Base-by-base conservation (phyloP, 2,329 filamentous ascomycete species). In the Aspergillus sp. region DNA sequence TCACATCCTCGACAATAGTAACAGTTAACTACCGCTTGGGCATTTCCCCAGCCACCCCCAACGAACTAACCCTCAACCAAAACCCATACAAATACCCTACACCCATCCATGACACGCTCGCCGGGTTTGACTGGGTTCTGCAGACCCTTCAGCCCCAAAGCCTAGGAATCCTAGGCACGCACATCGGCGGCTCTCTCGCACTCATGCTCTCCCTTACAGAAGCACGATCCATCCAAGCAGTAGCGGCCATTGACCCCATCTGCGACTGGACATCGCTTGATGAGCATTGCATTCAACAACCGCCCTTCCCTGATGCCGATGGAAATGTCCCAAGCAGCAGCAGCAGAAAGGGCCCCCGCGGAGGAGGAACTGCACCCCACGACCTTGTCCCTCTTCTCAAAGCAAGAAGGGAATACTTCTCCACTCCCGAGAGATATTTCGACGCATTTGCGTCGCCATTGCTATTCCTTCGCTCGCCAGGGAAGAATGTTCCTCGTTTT, bases 381-480 rank as follows among this genome's bases (percentile, higher is more conserved):
- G 76, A 78, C 54, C 63, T 80, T 3, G 55, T 77, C 10, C 70
- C 73, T 1, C 68, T 78, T 2, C 71, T 78, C 0, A 54, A 73
- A 30, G 75, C 75, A 0, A 72, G 78, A 3, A 70, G 71, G 27
- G 54, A 50, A 7, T 68, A 78, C 19, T 81, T 81, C 60, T 44
- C 66, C 7, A 71, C 66, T 0, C 75, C 77, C 19, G 73, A 75
- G 27, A 70, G 70, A 10, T 79, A 75, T 62, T 80, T 80, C 49
- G 78, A 80, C 60, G 63, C 76, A 0, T 81, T 80, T 58, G 77
- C 78, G 0, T 79, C 76, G 3, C 78, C 78, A 0, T 65, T 76
- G 3, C 62, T 80, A 6, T 78, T 80, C 52, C 71, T 81, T 8
- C 74, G 78, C 21, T 75, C 78, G 0, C 64, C 78, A 0, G 78